Percentiles rank a stretch among this genome's conserved stretches.
These are phyloP conservation scores for Knoxia roxburghii DNA, from an alignment of 257 asterid species.

Conservation along the genomic window DNA sequence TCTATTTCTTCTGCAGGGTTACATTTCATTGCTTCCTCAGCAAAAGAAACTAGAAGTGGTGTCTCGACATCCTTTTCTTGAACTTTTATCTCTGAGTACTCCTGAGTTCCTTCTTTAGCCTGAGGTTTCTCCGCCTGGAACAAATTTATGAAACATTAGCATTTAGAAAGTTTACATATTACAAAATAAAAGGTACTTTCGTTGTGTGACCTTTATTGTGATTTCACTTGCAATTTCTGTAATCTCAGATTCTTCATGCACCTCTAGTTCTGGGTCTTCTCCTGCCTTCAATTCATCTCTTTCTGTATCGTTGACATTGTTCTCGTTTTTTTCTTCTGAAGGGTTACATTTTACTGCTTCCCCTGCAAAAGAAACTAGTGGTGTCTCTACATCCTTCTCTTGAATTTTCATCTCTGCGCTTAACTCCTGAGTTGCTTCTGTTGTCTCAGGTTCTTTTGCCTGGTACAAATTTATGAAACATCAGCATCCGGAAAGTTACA, in stretches of 20 bases:
- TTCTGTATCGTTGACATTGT: no score
- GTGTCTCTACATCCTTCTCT: not conserved
- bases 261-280: not conserved
- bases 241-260: not conserved
- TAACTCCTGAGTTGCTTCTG: not conserved
- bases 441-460: not conserved
- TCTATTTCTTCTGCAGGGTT: constrained; percentile 4
- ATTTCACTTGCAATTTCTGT: not conserved
- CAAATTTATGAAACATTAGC: no score
- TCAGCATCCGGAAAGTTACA: constrained; percentile 3
- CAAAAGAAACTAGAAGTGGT: no score
- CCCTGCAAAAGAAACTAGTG: not conserved
- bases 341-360: constrained; percentile 4
- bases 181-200: not conserved
- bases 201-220: not conserved
- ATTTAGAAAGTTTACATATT: no score
- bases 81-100: no score
- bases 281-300: not conserved
- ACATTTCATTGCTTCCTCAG: not conserved
- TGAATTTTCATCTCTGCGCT: not conserved
- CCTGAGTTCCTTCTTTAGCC: no score
- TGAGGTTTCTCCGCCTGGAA: no score
- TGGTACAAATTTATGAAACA: not conserved
- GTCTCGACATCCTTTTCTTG: no score
- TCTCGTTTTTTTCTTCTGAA: constrained; percentile 4